Evolutionary conservation across 305 asterid species (phyloP), one percentile per base, ranked within the genome.

Genomic region (Caryopteris hybrid): DNA sequence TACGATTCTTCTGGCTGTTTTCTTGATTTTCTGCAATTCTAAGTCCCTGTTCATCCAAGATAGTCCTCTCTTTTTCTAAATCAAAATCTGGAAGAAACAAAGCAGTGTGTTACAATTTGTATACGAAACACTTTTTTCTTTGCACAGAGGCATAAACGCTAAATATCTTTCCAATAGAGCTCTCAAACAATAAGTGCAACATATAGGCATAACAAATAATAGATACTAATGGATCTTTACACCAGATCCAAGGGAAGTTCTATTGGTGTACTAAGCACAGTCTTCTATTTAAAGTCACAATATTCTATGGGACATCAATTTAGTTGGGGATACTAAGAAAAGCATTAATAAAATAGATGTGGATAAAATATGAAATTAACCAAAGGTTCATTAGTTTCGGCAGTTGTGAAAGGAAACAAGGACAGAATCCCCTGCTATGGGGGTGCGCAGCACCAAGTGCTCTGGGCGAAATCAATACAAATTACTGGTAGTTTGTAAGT

Each of bases 11-110:
- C 81, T 90, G 99, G 78, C 99, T 93, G 86, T 87, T 93, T 64
- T 93, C 99, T 79, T 93, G 99, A 81, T 93, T 93, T 84, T 93
- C 99, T 51, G 97, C 99, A 47, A 93, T 93, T 79, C 86, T 79
- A 56, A 93, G 87, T 66, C 99, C 99, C 76, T 93, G 99, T 61
- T 93, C 99, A 73, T 93, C 99, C 70, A 93, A 70, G 61, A 81
- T 68, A 54, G 82, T 90, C 82, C 89, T 79, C 80, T 93, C 99
- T 76, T 84, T 93, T 84, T 93, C 99, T 66, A 93, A 85, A 85
- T 90, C 95, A 82, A 93, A 90, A 72, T 93, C 99, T 93, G 88
- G 61, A 62, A 64, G 63, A 14, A 66, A 27, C 41, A 62, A 61
- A 27, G 34, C 4, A n/a, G 8, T 42, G 22, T 38, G 39, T 52